Base-by-base conservation (phyloP, 148 eudicot genomes). In the Agrostemma githago region DNA sequence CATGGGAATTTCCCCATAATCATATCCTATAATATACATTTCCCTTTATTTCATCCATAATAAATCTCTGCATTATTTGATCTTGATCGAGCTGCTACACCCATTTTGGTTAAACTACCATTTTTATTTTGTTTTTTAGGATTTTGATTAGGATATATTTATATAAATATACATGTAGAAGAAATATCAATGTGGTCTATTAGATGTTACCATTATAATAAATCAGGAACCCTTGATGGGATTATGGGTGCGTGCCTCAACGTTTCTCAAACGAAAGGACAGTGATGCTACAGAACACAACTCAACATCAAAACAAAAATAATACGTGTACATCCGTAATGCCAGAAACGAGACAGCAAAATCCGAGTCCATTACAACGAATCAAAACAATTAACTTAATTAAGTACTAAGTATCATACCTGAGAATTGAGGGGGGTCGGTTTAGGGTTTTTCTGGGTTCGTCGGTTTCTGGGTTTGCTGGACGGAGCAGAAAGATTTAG, bases 211-310 rank as follows among this genome's bases (percentile, higher is more conserved):
- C n/a, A n/a, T n/a, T n/a, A n/a, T n/a, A 26, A 26, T 46, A 16
- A 20, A 66, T 51, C 72, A 66, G 59, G 73, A 57, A 62, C 62
- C 46, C 70, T 78, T 59, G 53, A 88, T 92, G 89, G 86, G 85
- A 59, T 44, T 87, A 20, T 73, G 87, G 80, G 78, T 84, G 78
- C 62, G 80, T 81, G 79, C 80, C 56, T 78, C 78, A 79, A 86
- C 74, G 72, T 85, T 86, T 71, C 80, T 92, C 85, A 92, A 92
- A 72, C 74, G 94, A 53, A 92, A 88, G 84, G 89, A 89, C 51
- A 88, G 97, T 73, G 92, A 92, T 81, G 92, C 92, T 8, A n/a
- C n/a, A n/a, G n/a, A n/a, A n/a, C n/a, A n/a, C n/a, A n/a, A n/a
- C n/a, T n/a, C n/a, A n/a, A n/a, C n/a, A n/a, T n/a, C n/a, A n/a